Base-by-base conservation (phyloP, 2,329 filamentous ascomycete genomes). In the Alternaria gaisen region DNA sequence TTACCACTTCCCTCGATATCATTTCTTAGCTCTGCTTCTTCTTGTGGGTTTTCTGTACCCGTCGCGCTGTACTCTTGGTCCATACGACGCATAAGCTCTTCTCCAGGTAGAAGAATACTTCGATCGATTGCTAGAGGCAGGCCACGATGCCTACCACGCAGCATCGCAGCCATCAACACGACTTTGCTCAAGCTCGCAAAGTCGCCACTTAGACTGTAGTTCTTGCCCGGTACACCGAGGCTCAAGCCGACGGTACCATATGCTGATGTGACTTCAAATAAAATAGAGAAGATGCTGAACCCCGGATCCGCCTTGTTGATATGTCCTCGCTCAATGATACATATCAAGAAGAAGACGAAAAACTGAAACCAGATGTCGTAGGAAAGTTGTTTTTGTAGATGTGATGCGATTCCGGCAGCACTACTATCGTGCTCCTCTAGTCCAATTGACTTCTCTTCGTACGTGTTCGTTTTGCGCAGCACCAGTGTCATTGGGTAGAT, bases 291-390 rank as follows among this genome's bases (percentile, higher is more conserved):
- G 12, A 73, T 51, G 20, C 59, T 55, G 54, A 77, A 78, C 3
- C 72, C 72, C 1, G 70, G 70, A 26, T 69, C 61, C 1, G 47
- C 82, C 5, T 73, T 68, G 1, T 83, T 77, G 53, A 86, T 87
- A 57, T 87, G 83, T 5, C 79, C 75, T 1, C 84, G 85, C 72
- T 91, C 88, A 47, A 89, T 86, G 40, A 86, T 83, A 54, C 83
- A 82, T 56, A 91, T 88, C 32, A 87, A 73, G 51, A 90, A 81
- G 12, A 89, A 82, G 2, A 87, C 86, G 0, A 90, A 75, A 3
- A 87, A 84, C 14, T 91, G 85, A 80, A 84, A 87, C 88, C 88
- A 90, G 16, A 91, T 80, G 69, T 91, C 89, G 72, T 90, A 87
- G 30, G 87, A 85, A 2, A 91, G 82, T 72, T 91, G 88, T 6